Base-by-base conservation (phyloP, 73 alveolate genomes). In the Symbiodinium natans region DNA sequence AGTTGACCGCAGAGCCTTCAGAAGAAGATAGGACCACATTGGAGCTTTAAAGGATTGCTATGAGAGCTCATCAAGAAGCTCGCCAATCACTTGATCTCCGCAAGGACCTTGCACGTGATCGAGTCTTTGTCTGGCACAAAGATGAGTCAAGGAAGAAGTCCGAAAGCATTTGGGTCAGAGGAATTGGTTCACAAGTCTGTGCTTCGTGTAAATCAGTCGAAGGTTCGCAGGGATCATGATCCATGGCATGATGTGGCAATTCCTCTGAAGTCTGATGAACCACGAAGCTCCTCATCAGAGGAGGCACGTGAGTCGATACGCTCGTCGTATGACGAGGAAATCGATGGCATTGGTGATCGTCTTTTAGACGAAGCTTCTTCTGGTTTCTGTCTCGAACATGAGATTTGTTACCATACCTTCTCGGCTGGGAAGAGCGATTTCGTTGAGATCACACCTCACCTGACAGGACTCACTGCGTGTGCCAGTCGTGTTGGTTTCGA, bases 41-140 rank as follows among this genome's bases (percentile, higher is more conserved):
- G 48, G 93, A 42, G 42, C 36, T 84, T 21, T 43, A 46, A 21
- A 40, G 92, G 23, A 13, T 42, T 23, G 92, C 92, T 5, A 34
- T 83, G 31, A 40, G 41, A 25, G 92, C 92, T 0, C 92, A 84
- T 71, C n/a, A 25, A 0, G 1, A 73, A 83, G 19, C 42, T 41
- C 29, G 92, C 93, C n/a, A n/a, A n/a, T n/a, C n/a, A n/a, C n/a
- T n/a, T n/a, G 17, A 27, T 43, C 27, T 19, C 74, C 0, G 46
- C 41, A 15, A 41, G 39, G 92, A 71, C 80, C 33, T 0, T 19
- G 5, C 80, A 84, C 31, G 77, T 75, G 93, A 84, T 6, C 33
- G 52, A n/a, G 80, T 84, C 38, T 84, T 84, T 46, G 43, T 46
- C 17, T 84, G 93, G 93, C 13, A 13, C 15, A 68, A 17, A n/a